A percentile compares a stretch with the other conserved stretches of the same genome.
Conservation (phyloP, 2,329 filamentous ascomycete species). For the Alternaria gansuensis region DNA sequence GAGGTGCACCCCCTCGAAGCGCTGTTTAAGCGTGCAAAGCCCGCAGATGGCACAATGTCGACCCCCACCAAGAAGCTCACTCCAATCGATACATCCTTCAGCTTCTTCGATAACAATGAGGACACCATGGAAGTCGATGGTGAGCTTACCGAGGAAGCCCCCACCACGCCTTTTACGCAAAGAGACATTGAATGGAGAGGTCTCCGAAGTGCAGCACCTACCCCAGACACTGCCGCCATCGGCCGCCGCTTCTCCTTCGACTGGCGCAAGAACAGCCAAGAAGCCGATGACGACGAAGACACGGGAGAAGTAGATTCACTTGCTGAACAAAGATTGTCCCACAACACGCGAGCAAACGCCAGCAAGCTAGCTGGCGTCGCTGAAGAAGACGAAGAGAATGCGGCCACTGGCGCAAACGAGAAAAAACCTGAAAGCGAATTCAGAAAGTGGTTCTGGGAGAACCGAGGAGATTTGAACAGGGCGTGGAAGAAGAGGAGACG, state of each 20-base stretch:
- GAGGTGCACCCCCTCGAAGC: slow-evolving; percentile 86
- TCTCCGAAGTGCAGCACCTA: slow-evolving; percentile 88
- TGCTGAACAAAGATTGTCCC: slow-evolving; percentile 36
- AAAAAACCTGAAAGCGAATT: slow-evolving; percentile 65
- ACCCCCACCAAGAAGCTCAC: slow-evolving; percentile 52
- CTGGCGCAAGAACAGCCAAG: slow-evolving; percentile 52
- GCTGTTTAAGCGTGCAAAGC: slow-evolving; percentile 79
- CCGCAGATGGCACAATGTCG: slow-evolving; percentile 40
- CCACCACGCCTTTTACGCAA: slow-evolving; percentile 84
- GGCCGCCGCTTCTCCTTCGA: slow-evolving; percentile 68
- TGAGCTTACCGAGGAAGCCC: slow-evolving; percentile 52
- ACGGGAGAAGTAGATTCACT: slow-evolving; percentile 28
- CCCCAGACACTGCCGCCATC: slow-evolving; percentile 88
- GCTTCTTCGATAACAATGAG: slow-evolving; percentile 72
- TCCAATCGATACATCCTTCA: slow-evolving; percentile 70
- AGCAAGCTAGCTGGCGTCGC: slow-evolving; percentile 30
- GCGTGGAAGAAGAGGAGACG: slow-evolving; percentile 65
- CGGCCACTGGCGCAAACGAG: slow-evolving; percentile 22
- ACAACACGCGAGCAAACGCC: slow-evolving; percentile 46
- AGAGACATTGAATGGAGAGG: slow-evolving; percentile 78
- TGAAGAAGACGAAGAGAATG: slow-evolving; percentile 42
- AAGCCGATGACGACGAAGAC: slow-evolving; percentile 59
- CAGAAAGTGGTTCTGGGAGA: slow-evolving; percentile 68
- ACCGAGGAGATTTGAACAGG: slow-evolving; percentile 59
- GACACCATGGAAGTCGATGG: slow-evolving; percentile 54